Conservation (phyloP, 805 yeast species). For the Kodamaea leandrae region DNA sequence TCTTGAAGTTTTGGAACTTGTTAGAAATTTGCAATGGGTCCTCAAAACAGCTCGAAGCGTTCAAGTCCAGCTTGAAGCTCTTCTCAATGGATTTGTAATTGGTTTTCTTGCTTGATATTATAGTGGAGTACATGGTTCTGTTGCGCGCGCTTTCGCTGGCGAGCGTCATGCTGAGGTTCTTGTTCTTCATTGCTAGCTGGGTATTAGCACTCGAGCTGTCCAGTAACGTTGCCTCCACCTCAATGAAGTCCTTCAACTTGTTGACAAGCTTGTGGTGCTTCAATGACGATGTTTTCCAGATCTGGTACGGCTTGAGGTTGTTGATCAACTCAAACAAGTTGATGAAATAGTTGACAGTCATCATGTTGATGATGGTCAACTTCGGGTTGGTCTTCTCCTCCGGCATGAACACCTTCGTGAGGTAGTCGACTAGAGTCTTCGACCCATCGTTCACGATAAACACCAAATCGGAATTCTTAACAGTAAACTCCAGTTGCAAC, state of each 20-base stretch:
- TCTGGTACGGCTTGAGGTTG: conserved; percentile 33
- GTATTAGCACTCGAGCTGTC: conserved; percentile 3
- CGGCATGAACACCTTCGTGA: conserved; percentile 15
- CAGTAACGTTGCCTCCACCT: conserved; percentile 18
- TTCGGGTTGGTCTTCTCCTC: conserved; percentile 20
- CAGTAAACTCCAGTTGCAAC: conserved; percentile 12
- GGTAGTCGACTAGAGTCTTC: conserved; percentile 23
- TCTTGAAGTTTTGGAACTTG: conserved; percentile 20
- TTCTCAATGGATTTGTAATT: conserved; percentile 31
- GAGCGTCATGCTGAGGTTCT: conserved; percentile 9
- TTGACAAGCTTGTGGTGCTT: conserved; percentile 22
- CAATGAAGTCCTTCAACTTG: conserved; percentile 28
- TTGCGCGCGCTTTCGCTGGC: conserved; percentile 8
- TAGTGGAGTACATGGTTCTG: conserved; percentile 21
- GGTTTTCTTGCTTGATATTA: conserved; percentile 20
- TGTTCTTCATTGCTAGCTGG: conserved; percentile 10
- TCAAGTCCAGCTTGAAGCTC: conserved; percentile 28
- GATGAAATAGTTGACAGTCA: conserved; percentile 39
- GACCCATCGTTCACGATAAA: conserved; percentile 42
- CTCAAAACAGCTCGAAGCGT: conserved; percentile 20
- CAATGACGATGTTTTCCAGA: conserved; percentile 39
- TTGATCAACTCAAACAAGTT: conserved; percentile 38
- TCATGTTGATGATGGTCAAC: conserved; percentile 36
- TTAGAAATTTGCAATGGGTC: conserved; percentile 34
- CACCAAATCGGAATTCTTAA: conserved; percentile 26